Percentiles rank a stretch among this genome's conserved stretches.
Evolutionary conservation across 495 filamentous ascomycete genomes (phyloP).

Genomic region (Aspergillus bertholletiae): DNA sequence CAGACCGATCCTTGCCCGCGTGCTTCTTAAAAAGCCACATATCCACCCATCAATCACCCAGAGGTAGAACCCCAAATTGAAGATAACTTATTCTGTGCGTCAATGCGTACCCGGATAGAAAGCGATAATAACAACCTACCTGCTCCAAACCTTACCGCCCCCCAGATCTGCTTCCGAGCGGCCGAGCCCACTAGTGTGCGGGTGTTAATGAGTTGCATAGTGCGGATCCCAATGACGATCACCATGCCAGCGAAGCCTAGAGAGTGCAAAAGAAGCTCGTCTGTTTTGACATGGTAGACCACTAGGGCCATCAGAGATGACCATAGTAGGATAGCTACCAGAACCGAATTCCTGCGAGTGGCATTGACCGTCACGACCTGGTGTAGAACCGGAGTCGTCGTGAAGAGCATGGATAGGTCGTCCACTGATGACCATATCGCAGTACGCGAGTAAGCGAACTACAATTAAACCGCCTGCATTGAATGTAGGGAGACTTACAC

Average conservation of each 20-base stretch:
- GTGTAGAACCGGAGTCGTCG: slow-evolving; percentile 31
- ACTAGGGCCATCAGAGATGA: slow-evolving; percentile 24
- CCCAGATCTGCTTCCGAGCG: slow-evolving; percentile 14
- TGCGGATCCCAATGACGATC: slow-evolving; percentile 18
- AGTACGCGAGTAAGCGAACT: not conserved
- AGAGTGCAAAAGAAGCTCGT: slow-evolving; percentile 30
- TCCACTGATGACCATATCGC: slow-evolving; percentile 17
- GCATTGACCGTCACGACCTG: slow-evolving; percentile 26
- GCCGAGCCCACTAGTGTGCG: slow-evolving; percentile 12
- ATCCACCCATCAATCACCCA: slow-evolving; percentile 29
- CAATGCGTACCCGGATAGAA: not conserved
- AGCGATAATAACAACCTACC: slow-evolving; percentile 14
- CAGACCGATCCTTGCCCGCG: slow-evolving; percentile 18
- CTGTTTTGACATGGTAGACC: slow-evolving; percentile 30
- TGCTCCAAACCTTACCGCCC: slow-evolving; percentile 18
- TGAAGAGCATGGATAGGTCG: slow-evolving; percentile 33
- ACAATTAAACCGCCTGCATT: not conserved
- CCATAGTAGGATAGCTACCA: slow-evolving; percentile 15
- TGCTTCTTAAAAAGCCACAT: slow-evolving; percentile 14
- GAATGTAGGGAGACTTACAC: slow-evolving; percentile 15
- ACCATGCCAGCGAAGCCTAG: slow-evolving; percentile 22
- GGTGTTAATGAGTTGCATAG: slow-evolving; percentile 19
- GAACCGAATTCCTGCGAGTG: slow-evolving; percentile 10
- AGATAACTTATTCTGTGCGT: slow-evolving; percentile 17
- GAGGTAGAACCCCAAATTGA: slow-evolving; percentile 25